Evolutionary conservation across 768 basidiomycete genomes (phyloP).

Genomic region (Lactarius indigo): DNA sequence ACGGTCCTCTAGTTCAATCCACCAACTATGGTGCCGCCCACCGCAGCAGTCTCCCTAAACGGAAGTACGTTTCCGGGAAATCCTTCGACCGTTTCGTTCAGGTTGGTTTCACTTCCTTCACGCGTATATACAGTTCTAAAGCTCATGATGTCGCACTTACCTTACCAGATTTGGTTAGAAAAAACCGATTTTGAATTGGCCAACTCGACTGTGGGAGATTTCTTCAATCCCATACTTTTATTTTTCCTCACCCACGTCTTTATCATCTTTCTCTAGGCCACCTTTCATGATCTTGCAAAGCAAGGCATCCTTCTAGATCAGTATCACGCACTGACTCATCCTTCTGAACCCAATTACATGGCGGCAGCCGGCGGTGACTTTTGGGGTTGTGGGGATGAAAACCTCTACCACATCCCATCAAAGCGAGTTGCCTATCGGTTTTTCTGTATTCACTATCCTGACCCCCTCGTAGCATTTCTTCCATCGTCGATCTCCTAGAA

Average conservation of each 20-base stretch:
- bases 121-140: background rate
- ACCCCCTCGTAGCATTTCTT: conserved; percentile 38
- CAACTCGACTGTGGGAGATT: conserved; percentile 16
- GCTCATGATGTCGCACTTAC: background rate
- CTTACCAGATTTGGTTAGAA: conserved; percentile 53
- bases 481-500: conserved; percentile 58
- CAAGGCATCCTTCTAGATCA: conserved; percentile 46
- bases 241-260: background rate
- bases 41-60: conserved; percentile 42
- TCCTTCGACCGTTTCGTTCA: conserved; percentile 47
- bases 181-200: conserved; percentile 50
- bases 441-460: background rate
- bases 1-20: conserved; percentile 29
- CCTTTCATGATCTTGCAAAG: conserved; percentile 39
- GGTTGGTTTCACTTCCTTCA: background rate
- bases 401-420: conserved; percentile 30
- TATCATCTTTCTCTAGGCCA: conserved; percentile 25
- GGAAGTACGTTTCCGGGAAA: conserved; percentile 38
- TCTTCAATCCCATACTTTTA: background rate
- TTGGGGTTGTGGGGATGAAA: conserved; percentile 47
- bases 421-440: conserved; percentile 21
- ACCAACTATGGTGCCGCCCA: conserved; percentile 41
- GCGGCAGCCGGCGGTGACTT: conserved; percentile 51
- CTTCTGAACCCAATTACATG: conserved; percentile 61
- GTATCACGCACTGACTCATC: conserved; percentile 51